Evolutionary conservation across 164 flowering plant genomes (phyloP), one percentile per base, ranked within the genome.

Genomic region (Annona squamosa): DNA sequence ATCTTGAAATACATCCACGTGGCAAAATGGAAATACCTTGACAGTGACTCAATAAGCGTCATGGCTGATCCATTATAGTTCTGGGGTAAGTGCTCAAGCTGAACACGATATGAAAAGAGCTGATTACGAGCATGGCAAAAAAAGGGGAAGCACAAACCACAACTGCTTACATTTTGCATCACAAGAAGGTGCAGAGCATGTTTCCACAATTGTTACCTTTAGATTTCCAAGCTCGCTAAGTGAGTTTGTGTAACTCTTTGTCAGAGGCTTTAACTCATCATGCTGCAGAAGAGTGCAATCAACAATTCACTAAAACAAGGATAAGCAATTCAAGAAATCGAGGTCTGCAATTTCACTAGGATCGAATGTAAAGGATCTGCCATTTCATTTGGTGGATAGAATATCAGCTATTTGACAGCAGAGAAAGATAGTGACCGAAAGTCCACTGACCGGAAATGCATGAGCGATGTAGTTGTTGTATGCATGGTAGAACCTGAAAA

Each of bases 401-500:
- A 16, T 7, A 52, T 52, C 13, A 9, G 13, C 7, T 16, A 52
- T 52, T 52, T 5, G 13, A 52, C 9, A 52, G 13, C 59, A 6
- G 13, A 52, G 59, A 10, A 63, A 64, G 61, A 26, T 37, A 47
- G 26, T 47, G 16, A 41, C 3, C 5, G 46, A 42, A 37, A 26
- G 3, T 2, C 12, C n/a, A 86, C 97, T 82, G 37, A 95, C 99
- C 86, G 99, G 99, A 83, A 95, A 96, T 63, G 99, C 99, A 72
- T 93, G 79, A 56, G 76, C 72, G 91, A 96, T 84, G 82, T 96
- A 96, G 85, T 96, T 96, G 80, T 93, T 87, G 78, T 93, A 96
- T 12, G 99, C 99, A 85, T 96, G 99, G 77, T 96, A 96, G 80
- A 96, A 96, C 99, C 99, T 96, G 91, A 77, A 82, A 87, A 26